Conservation (phyloP, 2,329 filamentous ascomycete genomes). For the Colletotrichum spaethianum region DNA sequence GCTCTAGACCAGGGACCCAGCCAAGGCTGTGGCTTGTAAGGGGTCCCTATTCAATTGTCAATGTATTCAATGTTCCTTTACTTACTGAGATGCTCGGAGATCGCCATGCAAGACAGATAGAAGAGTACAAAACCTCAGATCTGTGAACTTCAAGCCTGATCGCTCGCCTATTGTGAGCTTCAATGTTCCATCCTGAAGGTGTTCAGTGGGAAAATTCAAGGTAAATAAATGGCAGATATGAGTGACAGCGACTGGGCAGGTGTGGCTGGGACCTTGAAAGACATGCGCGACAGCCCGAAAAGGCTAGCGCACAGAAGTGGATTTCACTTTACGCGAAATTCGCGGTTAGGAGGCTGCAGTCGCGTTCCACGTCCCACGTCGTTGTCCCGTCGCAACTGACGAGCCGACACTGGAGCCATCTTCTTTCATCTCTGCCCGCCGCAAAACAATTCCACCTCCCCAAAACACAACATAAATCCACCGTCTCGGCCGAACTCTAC, state of each 20-base stretch:
- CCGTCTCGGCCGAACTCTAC: constrained; percentile 1
- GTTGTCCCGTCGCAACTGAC: constrained; percentile 41
- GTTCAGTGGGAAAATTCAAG: not conserved
- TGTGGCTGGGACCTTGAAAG: constrained; percentile 15
- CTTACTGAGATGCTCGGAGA: not conserved
- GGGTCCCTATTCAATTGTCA: not conserved
- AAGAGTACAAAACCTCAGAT: no score
- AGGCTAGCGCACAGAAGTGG: constrained; percentile 7
- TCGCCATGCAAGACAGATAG: no score
- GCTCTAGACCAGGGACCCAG: not conserved
- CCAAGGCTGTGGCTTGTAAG: not conserved
- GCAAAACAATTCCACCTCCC: constrained; percentile 22
- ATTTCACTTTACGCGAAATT: constrained; percentile 44
- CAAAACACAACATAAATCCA: constrained; percentile 25
- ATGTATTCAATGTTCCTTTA: no score
- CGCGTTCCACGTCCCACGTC: constrained; percentile 38
- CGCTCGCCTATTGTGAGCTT: not conserved
- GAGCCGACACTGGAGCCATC: constrained; percentile 9
- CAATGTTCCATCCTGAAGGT: not conserved
- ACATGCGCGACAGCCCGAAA: not conserved
- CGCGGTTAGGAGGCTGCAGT: constrained; percentile 38
- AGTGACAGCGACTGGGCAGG: not conserved
- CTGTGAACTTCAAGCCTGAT: not conserved
- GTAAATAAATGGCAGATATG: not conserved
- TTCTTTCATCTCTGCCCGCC: constrained; percentile 36